Evolutionary conservation across 768 basidiomycete genomes (phyloP).

Genomic region (Suillus decipiens): DNA sequence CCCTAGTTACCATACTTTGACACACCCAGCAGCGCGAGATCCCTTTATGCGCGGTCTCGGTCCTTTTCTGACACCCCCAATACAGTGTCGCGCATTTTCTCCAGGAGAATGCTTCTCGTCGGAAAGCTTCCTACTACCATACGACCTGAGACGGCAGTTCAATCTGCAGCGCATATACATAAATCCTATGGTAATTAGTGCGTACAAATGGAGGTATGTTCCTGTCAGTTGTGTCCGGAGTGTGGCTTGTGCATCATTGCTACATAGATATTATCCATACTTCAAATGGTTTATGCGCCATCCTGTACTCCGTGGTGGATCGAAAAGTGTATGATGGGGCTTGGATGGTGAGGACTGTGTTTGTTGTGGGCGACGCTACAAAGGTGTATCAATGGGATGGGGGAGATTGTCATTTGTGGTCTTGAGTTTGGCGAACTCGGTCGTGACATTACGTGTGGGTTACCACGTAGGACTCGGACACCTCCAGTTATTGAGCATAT

Average conservation of each 20-base stretch:
- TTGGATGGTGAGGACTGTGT: constrained; percentile 37
- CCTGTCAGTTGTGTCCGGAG: background rate
- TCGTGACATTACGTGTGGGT: background rate
- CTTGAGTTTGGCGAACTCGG: background rate
- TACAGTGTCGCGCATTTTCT: constrained; percentile 32
- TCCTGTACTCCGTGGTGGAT: constrained; percentile 45
- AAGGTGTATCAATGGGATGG: constrained; percentile 12
- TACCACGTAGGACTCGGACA: background rate
- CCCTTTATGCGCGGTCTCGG: constrained; percentile 20
- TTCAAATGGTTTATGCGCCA: constrained; percentile 41
- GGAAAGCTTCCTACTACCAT: constrained; percentile 43
- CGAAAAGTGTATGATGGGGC: constrained; percentile 37
- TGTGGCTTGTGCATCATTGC: background rate
- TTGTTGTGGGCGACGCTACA: constrained; percentile 38
- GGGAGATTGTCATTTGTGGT: constrained; percentile 4
- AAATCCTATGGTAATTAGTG: constrained; percentile 42
- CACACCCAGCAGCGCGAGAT: constrained; percentile 29
- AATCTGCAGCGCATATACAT: constrained; percentile 38
- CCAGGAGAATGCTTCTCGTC: constrained; percentile 37
- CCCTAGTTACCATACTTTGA: constrained; percentile 28
- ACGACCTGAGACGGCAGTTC: constrained; percentile 43
- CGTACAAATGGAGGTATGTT: constrained; percentile 38
- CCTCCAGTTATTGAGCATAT: background rate
- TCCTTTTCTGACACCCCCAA: constrained; percentile 34
- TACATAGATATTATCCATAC: constrained; percentile 30